Evolutionary conservation across 257 asterid species (phyloP).

Genomic region (Catharanthus roseus): DNA sequence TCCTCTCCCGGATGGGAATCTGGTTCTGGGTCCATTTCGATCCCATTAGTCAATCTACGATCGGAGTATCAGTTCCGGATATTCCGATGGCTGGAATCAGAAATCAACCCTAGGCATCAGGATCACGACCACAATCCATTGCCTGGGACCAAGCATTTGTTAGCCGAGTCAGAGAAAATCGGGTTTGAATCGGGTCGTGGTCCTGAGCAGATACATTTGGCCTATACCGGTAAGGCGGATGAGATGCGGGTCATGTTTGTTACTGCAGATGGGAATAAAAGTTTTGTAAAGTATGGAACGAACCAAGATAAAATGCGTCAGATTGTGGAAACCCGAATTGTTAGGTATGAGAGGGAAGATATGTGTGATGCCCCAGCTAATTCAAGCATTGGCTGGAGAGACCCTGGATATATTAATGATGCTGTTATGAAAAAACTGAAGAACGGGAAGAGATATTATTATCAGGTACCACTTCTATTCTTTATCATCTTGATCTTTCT

Average conservation of each 20-base stretch:
- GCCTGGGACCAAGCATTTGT: conserved; percentile 70
- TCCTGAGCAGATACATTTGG: conserved; percentile 86
- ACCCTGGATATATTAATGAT: conserved; percentile 88
- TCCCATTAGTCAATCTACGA: conserved; percentile 65
- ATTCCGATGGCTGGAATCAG: conserved; percentile 69
- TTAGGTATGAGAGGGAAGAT: conserved; percentile 78
- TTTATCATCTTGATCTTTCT: neutral
- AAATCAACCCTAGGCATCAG: conserved; percentile 47
- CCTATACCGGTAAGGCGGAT: conserved; percentile 62
- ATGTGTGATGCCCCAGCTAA: conserved; percentile 89
- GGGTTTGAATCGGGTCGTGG: conserved; percentile 53
- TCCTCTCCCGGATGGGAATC: conserved; percentile 60
- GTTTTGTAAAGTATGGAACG: conserved; percentile 61
- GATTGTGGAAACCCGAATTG: conserved; percentile 39
- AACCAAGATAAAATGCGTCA: conserved; percentile 32
- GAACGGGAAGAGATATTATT: conserved; percentile 62
- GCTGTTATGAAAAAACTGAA: conserved; percentile 61
- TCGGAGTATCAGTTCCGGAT: conserved; percentile 82
- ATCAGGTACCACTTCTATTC: conserved; percentile 41
- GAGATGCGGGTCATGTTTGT: conserved; percentile 99
- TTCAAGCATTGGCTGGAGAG: conserved; percentile 84
- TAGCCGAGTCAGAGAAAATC: conserved; percentile 53
- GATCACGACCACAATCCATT: conserved; percentile 87
- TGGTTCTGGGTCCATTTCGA: conserved; percentile 71
- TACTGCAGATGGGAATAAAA: conserved; percentile 64